Percentiles rank a stretch among this genome's conserved stretches.
phyloP scores from a whole-genome alignment of 2,329 filamentous ascomycete genomes.

The Paraconiothyrium brasiliense region DNA sequence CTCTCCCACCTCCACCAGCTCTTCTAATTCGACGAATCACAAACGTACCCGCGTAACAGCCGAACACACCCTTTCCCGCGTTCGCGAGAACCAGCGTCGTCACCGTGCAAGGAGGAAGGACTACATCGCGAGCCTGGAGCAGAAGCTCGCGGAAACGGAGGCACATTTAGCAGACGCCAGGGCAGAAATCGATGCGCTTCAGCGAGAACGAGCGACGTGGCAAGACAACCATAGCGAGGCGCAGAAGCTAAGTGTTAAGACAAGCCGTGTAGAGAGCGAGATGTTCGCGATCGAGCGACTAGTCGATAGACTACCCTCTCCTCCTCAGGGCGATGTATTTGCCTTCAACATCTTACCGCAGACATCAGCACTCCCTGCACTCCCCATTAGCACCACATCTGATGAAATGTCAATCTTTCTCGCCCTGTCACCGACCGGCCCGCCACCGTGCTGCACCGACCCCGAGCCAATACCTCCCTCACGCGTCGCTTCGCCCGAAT shows the following conservation, averaged over 20 bases:
- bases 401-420: slow-evolving; percentile 5
- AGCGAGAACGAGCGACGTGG: slow-evolving; percentile 2
- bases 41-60: slow-evolving; percentile 33
- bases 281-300: slow-evolving; percentile 3
- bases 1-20: slow-evolving; percentile 42
- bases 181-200: slow-evolving; percentile 37
- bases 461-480: background rate
- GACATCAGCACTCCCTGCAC: background rate
- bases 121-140: slow-evolving; percentile 53
- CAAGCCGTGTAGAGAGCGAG: background rate
- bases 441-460: slow-evolving; percentile 40
- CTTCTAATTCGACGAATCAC: slow-evolving; percentile 22
- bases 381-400: background rate
- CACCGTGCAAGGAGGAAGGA: slow-evolving; percentile 58
- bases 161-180: slow-evolving; percentile 34
- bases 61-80: slow-evolving; percentile 51
- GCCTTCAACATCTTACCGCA: slow-evolving; percentile 6
- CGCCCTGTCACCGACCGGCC: slow-evolving; percentile 17
- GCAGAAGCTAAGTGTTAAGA: background rate
- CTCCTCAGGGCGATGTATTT: background rate
- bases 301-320: background rate
- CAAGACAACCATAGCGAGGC: slow-evolving; percentile 2
- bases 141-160: slow-evolving; percentile 41
- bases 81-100: slow-evolving; percentile 63
- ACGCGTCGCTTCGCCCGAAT: slow-evolving; percentile 31